A percentile compares a stretch with the other conserved stretches of the same genome.
Conservation (phyloP, 768 basidiomycete species). For the Leccinellum rugosiceps region DNA sequence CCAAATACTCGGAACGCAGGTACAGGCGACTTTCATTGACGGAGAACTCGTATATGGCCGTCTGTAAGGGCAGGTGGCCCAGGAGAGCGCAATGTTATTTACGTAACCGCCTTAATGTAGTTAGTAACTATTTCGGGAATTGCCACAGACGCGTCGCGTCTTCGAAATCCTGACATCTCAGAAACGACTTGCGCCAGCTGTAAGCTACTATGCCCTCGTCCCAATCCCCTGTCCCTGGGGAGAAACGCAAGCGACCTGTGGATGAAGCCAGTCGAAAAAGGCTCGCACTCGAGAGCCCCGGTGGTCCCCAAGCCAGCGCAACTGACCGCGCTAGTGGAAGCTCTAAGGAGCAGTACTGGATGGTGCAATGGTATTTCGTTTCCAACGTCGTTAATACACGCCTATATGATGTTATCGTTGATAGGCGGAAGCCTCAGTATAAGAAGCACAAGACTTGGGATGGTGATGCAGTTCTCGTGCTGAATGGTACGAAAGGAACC, state of each 20-base stretch:
- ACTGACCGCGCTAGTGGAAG: constrained; percentile 11
- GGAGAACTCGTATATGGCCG: constrained; percentile 51
- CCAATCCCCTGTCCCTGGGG: constrained; percentile 18
- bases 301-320: constrained; percentile 1
- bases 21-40: constrained; percentile 76
- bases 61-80: constrained; percentile 31
- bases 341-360: constrained; percentile 53
- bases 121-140: constrained; percentile 6
- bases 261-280: constrained; percentile 29
- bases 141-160: constrained; percentile 25
- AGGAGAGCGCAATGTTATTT: not conserved
- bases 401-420: not conserved
- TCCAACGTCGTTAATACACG: not conserved
- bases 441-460: constrained; percentile 94
- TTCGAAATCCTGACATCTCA: not conserved
- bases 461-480: constrained; percentile 67
- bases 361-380: constrained; percentile 66
- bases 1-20: constrained; percentile 64
- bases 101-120: not conserved
- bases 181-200: not conserved
- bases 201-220: constrained; percentile 18
- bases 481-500: constrained; percentile 42
- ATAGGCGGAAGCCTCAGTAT: constrained; percentile 63
- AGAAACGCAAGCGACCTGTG: constrained; percentile 29
- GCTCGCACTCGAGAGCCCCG: constrained; percentile 23